A percentile compares a stretch with the other conserved stretches of the same genome.
Conservation (phyloP, 257 asterid species). For the Solanum ossicruentum region DNA sequence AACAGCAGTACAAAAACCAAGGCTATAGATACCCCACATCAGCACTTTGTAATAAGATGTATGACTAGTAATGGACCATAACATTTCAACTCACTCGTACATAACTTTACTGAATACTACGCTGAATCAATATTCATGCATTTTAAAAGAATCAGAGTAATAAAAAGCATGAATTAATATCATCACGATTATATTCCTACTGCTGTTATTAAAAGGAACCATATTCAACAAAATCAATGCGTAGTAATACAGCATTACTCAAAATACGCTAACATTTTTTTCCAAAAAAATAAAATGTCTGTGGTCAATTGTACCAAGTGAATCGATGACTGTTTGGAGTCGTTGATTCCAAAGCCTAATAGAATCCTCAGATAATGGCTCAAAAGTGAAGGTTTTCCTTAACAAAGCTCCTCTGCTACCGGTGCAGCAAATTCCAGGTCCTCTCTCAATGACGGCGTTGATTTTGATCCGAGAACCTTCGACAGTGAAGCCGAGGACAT, state of each 20-base stretch:
- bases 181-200: not conserved
- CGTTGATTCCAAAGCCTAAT: slow-evolving; percentile 41
- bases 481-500: slow-evolving; percentile 64
- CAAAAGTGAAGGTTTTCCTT: slow-evolving; percentile 48
- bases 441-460: slow-evolving; percentile 32
- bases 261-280: not conserved
- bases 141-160: not conserved
- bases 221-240: not conserved
- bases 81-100: not conserved
- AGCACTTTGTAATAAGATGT: not conserved
- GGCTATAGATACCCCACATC: not conserved
- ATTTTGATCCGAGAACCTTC: slow-evolving; percentile 41
- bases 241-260: not conserved
- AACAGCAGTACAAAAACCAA: not conserved
- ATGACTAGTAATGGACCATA: not conserved
- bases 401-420: slow-evolving; percentile 4
- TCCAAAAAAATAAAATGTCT: too few species aligned
- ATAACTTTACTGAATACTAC: not conserved
- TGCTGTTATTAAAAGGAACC: not conserved
- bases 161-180: not conserved
- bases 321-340: slow-evolving; percentile 48
- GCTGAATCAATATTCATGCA: not conserved
- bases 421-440: slow-evolving; percentile 37
- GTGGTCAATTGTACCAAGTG: slow-evolving; percentile 35
- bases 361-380: slow-evolving; percentile 34